Base-by-base conservation (phyloP, 139 green algal species). In the Chlorella vulgaris region DNA sequence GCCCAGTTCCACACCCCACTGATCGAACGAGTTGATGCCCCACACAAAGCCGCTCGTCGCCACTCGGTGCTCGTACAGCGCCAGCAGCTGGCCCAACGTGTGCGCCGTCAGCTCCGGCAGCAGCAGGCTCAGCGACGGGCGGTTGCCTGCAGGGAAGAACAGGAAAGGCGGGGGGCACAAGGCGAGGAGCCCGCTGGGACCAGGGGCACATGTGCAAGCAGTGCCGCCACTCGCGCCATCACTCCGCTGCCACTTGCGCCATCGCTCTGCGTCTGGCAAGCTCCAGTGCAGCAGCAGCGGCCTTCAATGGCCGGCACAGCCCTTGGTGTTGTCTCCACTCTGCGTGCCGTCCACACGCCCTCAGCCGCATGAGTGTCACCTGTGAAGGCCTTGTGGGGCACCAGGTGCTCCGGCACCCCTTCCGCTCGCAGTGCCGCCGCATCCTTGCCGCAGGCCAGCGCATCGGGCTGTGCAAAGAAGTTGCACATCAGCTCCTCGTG, bases 401-500 rank as follows among this genome's bases (percentile, higher is more conserved):
- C 96, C 69, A 99, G 91, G 81, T 92, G 89, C 74, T 97, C 91
- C 13, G 96, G 92, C 67, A 97, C 86, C 33, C 85, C 83, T 84
- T 99, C 95, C 7, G 85, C 86, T 21, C 90, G 83, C 77, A 99
- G 89, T 88, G 98, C 89, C 31, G 92, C 86, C 2, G 88, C 87
- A 2, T 87, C 91, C 89, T 99, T 99, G 85, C 97, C 97, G 58
- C 29, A 35, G 10, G 74, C 97, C 63, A 99, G 91, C 19, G 97
- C 97, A 82, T 99, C 97, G 28, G 94, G 91, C 86, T 93, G 33
- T 19, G 97, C 97, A 83, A 99, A 99, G 91, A 99, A 99, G 92
- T 99, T 99, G 94, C 93, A 98, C 95, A 99, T 99, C 38, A 99
- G 91, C 93, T 99, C 97, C 78, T 99, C 97, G 86, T 99, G 97